These are phyloP conservation scores for Gloeophyllum trabeum DNA, from an alignment of 768 basidiomycete species.

Conservation along the genomic window DNA sequence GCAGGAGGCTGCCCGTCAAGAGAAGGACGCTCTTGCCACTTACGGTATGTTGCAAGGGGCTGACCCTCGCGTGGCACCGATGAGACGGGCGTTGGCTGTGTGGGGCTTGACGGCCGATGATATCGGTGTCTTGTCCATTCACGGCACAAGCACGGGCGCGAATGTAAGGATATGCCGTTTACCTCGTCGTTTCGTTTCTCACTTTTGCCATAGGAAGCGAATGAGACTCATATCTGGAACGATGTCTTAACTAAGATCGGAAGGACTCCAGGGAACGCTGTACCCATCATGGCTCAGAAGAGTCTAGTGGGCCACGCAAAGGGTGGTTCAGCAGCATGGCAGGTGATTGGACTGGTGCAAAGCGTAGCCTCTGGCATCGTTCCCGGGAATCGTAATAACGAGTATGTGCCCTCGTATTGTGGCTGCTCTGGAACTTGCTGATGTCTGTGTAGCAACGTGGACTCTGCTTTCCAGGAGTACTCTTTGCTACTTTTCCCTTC, in stretches of 20 bases:
- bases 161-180: slow-evolving; percentile 35
- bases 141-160: slow-evolving; percentile 80
- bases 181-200: slow-evolving; percentile 3
- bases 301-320: slow-evolving; percentile 95
- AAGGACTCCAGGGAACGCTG: slow-evolving; percentile 91
- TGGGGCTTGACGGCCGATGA: slow-evolving; percentile 95
- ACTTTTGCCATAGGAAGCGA: slow-evolving; percentile 60
- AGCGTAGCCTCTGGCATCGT: slow-evolving; percentile 76
- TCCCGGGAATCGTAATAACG: slow-evolving; percentile 93
- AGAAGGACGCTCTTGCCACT: slow-evolving; percentile 84
- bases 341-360: slow-evolving; percentile 87
- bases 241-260: slow-evolving; percentile 82
- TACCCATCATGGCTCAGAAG: slow-evolving; percentile 96
- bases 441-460: slow-evolving; percentile 61
- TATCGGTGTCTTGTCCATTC: slow-evolving; percentile 82
- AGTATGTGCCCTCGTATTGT: slow-evolving; percentile 42
- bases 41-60: slow-evolving; percentile 93
- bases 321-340: slow-evolving; percentile 98
- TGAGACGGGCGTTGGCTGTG: slow-evolving; percentile 91
- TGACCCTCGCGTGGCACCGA: slow-evolving; percentile 79
- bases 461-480: slow-evolving; percentile 83
- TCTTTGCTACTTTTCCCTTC: slow-evolving; percentile 96
- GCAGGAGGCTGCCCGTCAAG: slow-evolving; percentile 82
- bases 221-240: slow-evolving; percentile 96
- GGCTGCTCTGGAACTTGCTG: slow-evolving; percentile 5